Evolutionary conservation across 345 rosid species (phyloP), one percentile per base, ranked within the genome.

Genomic region (Turnera subulata): DNA sequence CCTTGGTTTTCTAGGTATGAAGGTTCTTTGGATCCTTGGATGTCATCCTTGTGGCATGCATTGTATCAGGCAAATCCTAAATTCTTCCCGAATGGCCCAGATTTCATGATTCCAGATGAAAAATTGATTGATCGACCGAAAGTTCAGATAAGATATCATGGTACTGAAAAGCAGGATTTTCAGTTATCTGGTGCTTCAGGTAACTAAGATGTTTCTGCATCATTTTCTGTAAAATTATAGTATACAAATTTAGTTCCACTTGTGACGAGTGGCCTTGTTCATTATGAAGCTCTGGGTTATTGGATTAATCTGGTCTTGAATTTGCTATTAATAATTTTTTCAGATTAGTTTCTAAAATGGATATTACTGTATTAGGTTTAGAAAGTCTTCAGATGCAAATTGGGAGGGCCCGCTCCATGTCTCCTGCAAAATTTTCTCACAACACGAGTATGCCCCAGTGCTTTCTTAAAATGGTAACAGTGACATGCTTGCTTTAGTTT

Each of bases 1-100:
- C 18, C 46, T 67, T 24, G 9, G 29, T 46, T n/a, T 53, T 24
- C 43, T 67, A 93, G 99, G 66, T 89, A 89, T 67, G 97, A 89
- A 83, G 97, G 88, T 76, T 80, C 87, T 70, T 64, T 93, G 73
- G 99, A 93, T 77, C 88, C 96, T 21, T 93, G 99, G 99, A 74
- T 86, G 88, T 66, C 65, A 67, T 82, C 89, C 66, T 81, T 89
- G 69, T 93, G 99, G 99, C 76, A 55, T 64, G 40, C 53, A 37
- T 66, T 85, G 78, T 57, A 68, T 73, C 73, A 79, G 70, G 76
- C 80, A 15, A 68, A 75, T 65, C 83, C 94, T 53, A 74, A 76
- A 38, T 75, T 79, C 62, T 82, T 86, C 48, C 97, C 89, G 16
- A 70, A 75, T 63, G 97, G 97, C 62, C 86, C 78, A 58, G 82